Conservation (phyloP, 2,329 filamentous ascomycete species). For the Ceratocystis albifundus region DNA sequence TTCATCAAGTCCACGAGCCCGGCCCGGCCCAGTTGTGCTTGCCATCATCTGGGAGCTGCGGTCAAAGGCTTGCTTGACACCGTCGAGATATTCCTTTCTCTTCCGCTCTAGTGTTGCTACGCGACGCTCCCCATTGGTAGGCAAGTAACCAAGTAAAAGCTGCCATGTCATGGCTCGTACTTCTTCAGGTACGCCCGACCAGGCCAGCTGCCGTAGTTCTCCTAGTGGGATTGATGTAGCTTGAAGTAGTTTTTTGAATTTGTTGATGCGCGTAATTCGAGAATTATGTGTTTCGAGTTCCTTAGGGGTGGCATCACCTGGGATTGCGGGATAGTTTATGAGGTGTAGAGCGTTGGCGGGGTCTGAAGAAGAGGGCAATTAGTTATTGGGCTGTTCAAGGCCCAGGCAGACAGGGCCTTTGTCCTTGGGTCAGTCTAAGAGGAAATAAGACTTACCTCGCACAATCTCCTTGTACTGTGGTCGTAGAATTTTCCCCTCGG, state of each 20-base stretch:
- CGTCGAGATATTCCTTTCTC: constrained; percentile 90
- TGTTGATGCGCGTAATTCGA: constrained; percentile 88
- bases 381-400: neutral
- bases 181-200: constrained; percentile 90
- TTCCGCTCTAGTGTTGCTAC: constrained; percentile 86
- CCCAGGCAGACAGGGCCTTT: no score
- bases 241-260: constrained; percentile 93
- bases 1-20: constrained; percentile 68
- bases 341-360: constrained; percentile 91
- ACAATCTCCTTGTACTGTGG: constrained; percentile 97
- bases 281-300: constrained; percentile 78
- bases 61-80: constrained; percentile 63
- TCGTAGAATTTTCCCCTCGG: constrained; percentile 85
- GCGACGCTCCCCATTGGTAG: constrained; percentile 88
- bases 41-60: constrained; percentile 36
- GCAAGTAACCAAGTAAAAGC: constrained; percentile 83
- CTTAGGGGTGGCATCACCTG: constrained; percentile 63
- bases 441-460: constrained; percentile 40
- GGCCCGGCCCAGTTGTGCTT: constrained; percentile 25
- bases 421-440: no score
- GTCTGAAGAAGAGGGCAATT: constrained; percentile 33
- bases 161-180: constrained; percentile 99
- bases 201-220: constrained; percentile 74
- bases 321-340: constrained; percentile 71
- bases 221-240: constrained; percentile 76